Evolutionary conservation across 768 basidiomycete species (phyloP), one percentile per base, ranked within the genome.

Genomic region (Tremella yokohamensis): DNA sequence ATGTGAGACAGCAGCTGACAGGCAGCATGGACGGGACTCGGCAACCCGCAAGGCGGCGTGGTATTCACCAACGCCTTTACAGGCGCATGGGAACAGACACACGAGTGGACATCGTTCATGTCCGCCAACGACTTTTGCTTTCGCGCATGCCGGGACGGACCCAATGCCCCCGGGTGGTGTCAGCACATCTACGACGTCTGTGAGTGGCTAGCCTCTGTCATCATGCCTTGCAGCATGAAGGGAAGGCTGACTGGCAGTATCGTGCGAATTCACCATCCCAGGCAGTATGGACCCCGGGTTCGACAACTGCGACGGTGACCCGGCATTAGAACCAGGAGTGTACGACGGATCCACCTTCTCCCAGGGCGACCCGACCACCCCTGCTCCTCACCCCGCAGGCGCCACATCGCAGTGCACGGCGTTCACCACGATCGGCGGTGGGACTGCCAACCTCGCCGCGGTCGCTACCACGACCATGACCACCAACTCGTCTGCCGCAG

Each of bases 321-420:
- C 68, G 9, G 63, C 66, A 20, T 59, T 70, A 50, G 61, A 61
- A 38, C 69, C 71, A 8, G 78, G 78, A 24, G 75, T 81, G 44
- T 81, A 80, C 65, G 66, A 65, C 52, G 72, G 73, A 1, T 71
- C 73, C 9, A 80, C 77, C 9, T 81, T 78, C 68, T 73, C 73
- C 51, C 80, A 79, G 65, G 78, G 74, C 40, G 73, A 78, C 44
- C 70, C 75, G 2, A 53, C 70, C 26, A 81, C 81, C 7, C 81
- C 81, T 0, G 64, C 73, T 1, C 66, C 79, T 3, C 80, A 81
- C 63, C 76, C 80, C 3, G 70, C 78, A 16, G 85, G 84, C 0
- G 65, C 83, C 3, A 84, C 85, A 1, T 86, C 84, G 16, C 76
- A 80, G 19, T 92, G 90, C 79, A 79, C 78, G 15, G 61, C 81